Percentiles rank a stretch among this genome's conserved stretches.
Conservation (phyloP, 495 filamentous ascomycete genomes). For the Poronia punctata region DNA sequence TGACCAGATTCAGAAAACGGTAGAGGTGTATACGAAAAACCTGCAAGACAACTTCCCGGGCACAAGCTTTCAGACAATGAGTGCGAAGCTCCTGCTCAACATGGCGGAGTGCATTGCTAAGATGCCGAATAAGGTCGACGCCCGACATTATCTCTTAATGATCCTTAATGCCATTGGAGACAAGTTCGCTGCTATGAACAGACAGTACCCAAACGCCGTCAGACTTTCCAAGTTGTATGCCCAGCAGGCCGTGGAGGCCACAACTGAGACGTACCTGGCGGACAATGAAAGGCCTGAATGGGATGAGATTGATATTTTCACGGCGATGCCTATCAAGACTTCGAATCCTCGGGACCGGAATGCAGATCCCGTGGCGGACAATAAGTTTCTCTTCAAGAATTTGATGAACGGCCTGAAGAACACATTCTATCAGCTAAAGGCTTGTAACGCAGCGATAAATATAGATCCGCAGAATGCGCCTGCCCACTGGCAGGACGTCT, state of each 20-base stretch:
- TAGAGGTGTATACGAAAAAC: slow-evolving; percentile 95
- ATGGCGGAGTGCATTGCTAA: slow-evolving; percentile 96
- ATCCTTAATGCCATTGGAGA: slow-evolving; percentile 96
- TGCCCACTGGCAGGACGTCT: slow-evolving; percentile 89
- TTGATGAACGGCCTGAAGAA: slow-evolving; percentile 96
- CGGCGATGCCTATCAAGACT: slow-evolving; percentile 90
- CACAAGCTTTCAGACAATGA: slow-evolving; percentile 99
- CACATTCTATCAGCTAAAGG: slow-evolving; percentile 89
- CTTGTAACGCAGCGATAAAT: slow-evolving; percentile 65
- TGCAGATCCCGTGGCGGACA: slow-evolving; percentile 90
- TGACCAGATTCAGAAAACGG: slow-evolving; percentile 87
- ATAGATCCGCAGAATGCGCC: slow-evolving; percentile 75
- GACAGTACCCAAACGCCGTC: slow-evolving; percentile 87
- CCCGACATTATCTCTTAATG: slow-evolving; percentile 92
- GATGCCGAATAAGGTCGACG: slow-evolving; percentile 83
- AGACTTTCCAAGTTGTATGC: slow-evolving; percentile 76
- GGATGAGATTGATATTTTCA: slow-evolving; percentile 98
- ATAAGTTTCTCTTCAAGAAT: slow-evolving; percentile 97
- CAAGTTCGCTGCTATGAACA: slow-evolving; percentile 97
- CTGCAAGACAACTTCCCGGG: slow-evolving; percentile 93
- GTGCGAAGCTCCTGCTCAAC: slow-evolving; percentile 91
- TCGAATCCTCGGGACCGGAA: slow-evolving; percentile 87
- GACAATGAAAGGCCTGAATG: slow-evolving; percentile 82
- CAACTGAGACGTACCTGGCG: slow-evolving; percentile 72
- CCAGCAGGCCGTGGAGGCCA: slow-evolving; percentile 56